A percentile compares a stretch with the other conserved stretches of the same genome.
phyloP scores from a whole-genome alignment of 129 eudicot species.

The Saussurea involucrata region DNA sequence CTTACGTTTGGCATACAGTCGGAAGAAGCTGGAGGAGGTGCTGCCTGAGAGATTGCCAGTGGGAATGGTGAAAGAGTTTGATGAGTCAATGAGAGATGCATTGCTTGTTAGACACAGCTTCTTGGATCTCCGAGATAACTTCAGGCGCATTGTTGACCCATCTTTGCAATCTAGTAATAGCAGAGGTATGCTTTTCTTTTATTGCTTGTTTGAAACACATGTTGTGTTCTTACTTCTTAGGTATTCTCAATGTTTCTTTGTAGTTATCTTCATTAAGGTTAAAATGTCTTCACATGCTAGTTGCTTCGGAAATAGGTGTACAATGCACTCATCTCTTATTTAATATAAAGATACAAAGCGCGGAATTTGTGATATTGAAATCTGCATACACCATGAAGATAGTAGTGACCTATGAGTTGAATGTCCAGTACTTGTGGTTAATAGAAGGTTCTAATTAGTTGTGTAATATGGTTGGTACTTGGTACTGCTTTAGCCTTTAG shows the following conservation, averaged over 20 bases:
- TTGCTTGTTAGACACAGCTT: conserved; percentile 76
- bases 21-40: conserved; percentile 61
- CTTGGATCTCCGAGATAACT: conserved; percentile 86
- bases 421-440: not conserved
- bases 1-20: conserved; percentile 26
- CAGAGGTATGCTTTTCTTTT: conserved; percentile 39
- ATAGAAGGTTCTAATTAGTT: not conserved
- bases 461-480: not conserved
- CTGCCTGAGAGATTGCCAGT: conserved; percentile 84
- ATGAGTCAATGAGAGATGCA: conserved; percentile 66
- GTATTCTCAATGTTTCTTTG: not conserved
- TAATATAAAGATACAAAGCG: not conserved
- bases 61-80: conserved; percentile 92
- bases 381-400: not conserved
- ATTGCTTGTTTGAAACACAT: not conserved
- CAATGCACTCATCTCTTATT: not conserved
- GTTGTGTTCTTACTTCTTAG: not conserved
- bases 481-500: not conserved
- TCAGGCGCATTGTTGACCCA: conserved; percentile 76
- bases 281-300: not conserved
- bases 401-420: not conserved
- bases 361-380: not conserved
- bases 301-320: not conserved
- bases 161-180: conserved; percentile 35
- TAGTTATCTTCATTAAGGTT: not conserved